Evolutionary conservation across 208 protist genomes (phyloP), one percentile per base, ranked within the genome.

Genomic region (Crithidia fasciculata): DNA sequence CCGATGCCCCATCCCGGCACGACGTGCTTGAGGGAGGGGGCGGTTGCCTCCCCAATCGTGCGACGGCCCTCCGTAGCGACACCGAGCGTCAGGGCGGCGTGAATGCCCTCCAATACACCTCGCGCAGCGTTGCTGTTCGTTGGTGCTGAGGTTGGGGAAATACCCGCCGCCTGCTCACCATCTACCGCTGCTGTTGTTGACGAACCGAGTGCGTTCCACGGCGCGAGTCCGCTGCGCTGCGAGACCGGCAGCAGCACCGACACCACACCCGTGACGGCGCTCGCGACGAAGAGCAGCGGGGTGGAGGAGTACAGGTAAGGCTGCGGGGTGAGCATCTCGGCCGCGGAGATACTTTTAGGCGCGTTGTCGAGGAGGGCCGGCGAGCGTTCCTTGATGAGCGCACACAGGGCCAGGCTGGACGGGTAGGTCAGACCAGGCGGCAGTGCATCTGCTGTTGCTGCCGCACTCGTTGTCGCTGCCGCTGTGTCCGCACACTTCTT

Each of bases 291-390:
- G 28, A 87, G 57, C 39, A 83, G n/a, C 3, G 78, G 64, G 15
- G 57, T 75, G 49, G 78, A 76, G 44, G 83, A 70, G 83, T 72
- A 82, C 41, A 84, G 73, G 70, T 84, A 87, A 16, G 79, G 74
- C 66, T 87, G 72, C 13, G 78, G 79, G n/a, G 76, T 73, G 43
- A 76, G 69, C 63, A 73, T 74, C 28, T 18, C 53, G 7, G 43
- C 64, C 16, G 57, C 36, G 15, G 16, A 62, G 28, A 16, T 41
- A 61, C 44, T 45, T 49, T 49, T 13, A 49, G 45, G 16, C 10
- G 40, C 19, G 18, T 28, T 8, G 60, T 73, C 56, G 13, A 78
- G 43, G 45, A 82, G 45, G 44, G 68, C 67, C 5, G 79, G 79
- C 10, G 72, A 47, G 39, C 83, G 74, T 37, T 84, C 79, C 49